Base-by-base conservation (phyloP, 805 yeast genomes). In the Nakazawaea sp. region DNA sequence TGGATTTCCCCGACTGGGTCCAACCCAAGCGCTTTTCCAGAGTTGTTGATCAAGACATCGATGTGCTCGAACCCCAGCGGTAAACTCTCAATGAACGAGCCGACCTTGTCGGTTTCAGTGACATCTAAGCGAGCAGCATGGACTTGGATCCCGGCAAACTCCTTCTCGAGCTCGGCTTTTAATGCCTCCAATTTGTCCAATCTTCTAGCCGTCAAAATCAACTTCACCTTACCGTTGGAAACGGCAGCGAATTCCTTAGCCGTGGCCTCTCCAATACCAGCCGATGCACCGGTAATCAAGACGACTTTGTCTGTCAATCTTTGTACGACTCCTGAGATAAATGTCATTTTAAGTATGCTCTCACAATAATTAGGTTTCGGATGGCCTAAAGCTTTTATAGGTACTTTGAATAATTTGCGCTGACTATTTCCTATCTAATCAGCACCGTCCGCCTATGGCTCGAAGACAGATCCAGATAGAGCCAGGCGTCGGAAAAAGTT, bases 151-250 rank as follows among this genome's bases (percentile, higher is more conserved):
- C 53, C 43, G 8, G 81, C 72, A 53, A 64, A 83, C 32, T 69
- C 52, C 4, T 46, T 29, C 30, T 55, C 60, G 40, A 84, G 64
- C 32, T 69, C 69, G 23, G 51, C 49, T 43, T 77, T 64, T 38
- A 80, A 56, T 11, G 59, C 64, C 18, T 70, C 61, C 35, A 85
- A 59, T 43, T 75, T 75, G 5, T 78, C 85, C 27, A 68, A 45
- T 61, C 95, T 78, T 61, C 96, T 76, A 3, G 96, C 95, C 3
- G 88, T 70, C 18, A 87, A 66, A 44, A 87, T 67, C 48, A 87
- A 68, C 50, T 81, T 79, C 48, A 82, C 55, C 10, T 79, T 56
- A 23, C 95, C 95, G 33, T 74, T 65, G 17, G 90, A 68, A 12
- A 87, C 85, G 17, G 55, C 56, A 12, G 74, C 72, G 42, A 65